Conservation (phyloP, 805 yeast genomes). For the Metschnikowia gruessii region DNA sequence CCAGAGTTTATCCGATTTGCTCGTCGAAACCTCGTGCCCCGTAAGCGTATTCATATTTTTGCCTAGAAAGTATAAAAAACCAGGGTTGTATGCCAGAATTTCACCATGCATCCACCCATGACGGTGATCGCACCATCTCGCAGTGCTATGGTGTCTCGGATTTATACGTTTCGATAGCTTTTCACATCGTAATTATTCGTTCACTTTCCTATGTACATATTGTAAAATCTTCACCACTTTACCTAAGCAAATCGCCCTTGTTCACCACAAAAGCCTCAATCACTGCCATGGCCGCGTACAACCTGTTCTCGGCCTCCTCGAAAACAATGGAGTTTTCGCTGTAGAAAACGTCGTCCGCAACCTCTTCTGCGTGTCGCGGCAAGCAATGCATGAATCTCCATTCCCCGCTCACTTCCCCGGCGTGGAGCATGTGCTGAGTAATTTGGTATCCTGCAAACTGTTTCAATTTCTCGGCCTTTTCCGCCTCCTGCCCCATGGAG, state of each 20-base stretch:
- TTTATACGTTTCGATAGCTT: no score
- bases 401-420: conserved; percentile 55
- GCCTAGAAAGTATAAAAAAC: no score
- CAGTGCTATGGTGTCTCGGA: no score
- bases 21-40: no score
- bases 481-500: conserved; percentile 95
- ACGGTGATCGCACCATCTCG: no score
- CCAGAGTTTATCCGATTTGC: no score
- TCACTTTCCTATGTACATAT: neutral
- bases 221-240: no score
- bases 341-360: conserved; percentile 89
- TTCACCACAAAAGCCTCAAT: conserved; percentile 86
- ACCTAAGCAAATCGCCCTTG: conserved; percentile 19
- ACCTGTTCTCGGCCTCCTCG: conserved; percentile 92
- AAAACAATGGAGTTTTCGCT: conserved; percentile 77
- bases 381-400: conserved; percentile 98
- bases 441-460: conserved; percentile 89
- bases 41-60: no score
- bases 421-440: conserved; percentile 55
- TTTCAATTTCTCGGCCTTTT: conserved; percentile 64
- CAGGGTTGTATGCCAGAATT: no score
- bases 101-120: no score
- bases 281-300: conserved; percentile 94
- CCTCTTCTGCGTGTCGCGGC: conserved; percentile 95
- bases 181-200: neutral